Percentiles rank a stretch among this genome's conserved stretches.
Evolutionary conservation across 2,329 filamentous ascomycete genomes (phyloP).

Genomic region (Pseudogymnoascus sp.): DNA sequence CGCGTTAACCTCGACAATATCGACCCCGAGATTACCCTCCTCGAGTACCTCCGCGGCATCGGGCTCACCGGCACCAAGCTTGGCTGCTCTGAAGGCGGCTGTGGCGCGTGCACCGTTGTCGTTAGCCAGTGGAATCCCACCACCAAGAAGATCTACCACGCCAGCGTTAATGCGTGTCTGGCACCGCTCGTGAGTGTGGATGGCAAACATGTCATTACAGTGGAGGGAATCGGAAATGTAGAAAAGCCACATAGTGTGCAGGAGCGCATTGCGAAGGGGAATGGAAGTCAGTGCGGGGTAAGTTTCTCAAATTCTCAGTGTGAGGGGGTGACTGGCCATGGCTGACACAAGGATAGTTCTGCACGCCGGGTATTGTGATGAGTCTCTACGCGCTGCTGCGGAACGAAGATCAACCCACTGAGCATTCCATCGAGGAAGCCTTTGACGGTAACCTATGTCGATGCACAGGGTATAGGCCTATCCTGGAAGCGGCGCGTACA

Average conservation of each 20-base stretch:
- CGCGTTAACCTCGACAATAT: conserved; percentile 77
- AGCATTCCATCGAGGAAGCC: conserved; percentile 85
- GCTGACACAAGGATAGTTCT: conserved; percentile 48
- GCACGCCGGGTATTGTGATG: conserved; percentile 97
- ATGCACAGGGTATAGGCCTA: conserved; percentile 91
- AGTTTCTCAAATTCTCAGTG: neutral
- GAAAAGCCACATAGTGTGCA: conserved; percentile 83
- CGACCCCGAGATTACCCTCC: conserved; percentile 83
- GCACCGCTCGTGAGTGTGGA: conserved; percentile 89
- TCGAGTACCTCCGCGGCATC: conserved; percentile 89
- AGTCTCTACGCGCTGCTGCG: conserved; percentile 87
- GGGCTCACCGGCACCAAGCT: conserved; percentile 93
- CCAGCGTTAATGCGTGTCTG: conserved; percentile 91
- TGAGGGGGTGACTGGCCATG: neutral
- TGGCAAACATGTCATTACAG: conserved; percentile 95
- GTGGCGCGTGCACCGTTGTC: conserved; percentile 92
- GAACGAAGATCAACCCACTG: conserved; percentile 69
- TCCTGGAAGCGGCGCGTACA: conserved; percentile 86
- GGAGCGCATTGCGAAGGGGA: conserved; percentile 81
- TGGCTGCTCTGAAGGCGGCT: conserved; percentile 93
- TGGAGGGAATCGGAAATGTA: conserved; percentile 89
- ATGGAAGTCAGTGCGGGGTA: conserved; percentile 75
- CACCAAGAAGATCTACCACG: conserved; percentile 88
- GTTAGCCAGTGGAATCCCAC: conserved; percentile 82
- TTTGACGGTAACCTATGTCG: conserved; percentile 96